Conservation (phyloP, 495 filamentous ascomycete genomes). For the Xylaria sp. region DNA sequence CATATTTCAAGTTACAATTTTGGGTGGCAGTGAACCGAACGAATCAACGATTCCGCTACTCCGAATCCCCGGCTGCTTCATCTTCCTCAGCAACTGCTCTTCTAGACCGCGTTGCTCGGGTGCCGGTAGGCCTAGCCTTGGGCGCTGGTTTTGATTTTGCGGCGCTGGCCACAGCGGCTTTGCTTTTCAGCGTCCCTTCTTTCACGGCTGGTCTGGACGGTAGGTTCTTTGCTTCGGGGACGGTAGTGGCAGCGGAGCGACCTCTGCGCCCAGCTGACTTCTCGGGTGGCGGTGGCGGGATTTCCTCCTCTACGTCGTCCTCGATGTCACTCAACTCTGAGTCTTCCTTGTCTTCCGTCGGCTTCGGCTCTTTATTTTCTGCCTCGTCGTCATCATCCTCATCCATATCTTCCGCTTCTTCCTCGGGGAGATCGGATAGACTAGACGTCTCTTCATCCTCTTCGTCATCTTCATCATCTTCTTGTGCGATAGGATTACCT, state of each 20-base stretch:
- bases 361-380: conserved; percentile 26
- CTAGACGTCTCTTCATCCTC: conserved; percentile 33
- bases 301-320: conserved; percentile 35
- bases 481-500: conserved; percentile 32
- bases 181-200: conserved; percentile 31
- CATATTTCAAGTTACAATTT: neutral
- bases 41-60: too few relatives aligned
- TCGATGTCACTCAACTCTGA: conserved; percentile 39
- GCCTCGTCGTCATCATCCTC: conserved; percentile 32
- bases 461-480: conserved; percentile 37
- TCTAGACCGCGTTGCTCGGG: conserved; percentile 40
- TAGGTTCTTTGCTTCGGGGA: conserved; percentile 30
- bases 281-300: conserved; percentile 29
- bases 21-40: too few relatives aligned
- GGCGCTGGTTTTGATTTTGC: conserved; percentile 36
- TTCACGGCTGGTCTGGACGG: conserved; percentile 38
- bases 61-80: conserved; percentile 22
- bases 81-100: conserved; percentile 35
- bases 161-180: conserved; percentile 32
- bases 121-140: conserved; percentile 31
- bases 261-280: conserved; percentile 36
- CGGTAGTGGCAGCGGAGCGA: conserved; percentile 30
- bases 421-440: conserved; percentile 34
- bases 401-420: conserved; percentile 39
- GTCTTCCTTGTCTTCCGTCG: conserved; percentile 26